A percentile compares a stretch with the other conserved stretches of the same genome.
Conservation (phyloP, 371 early-diverging fungal species). For the Mortierella sp. region DNA sequence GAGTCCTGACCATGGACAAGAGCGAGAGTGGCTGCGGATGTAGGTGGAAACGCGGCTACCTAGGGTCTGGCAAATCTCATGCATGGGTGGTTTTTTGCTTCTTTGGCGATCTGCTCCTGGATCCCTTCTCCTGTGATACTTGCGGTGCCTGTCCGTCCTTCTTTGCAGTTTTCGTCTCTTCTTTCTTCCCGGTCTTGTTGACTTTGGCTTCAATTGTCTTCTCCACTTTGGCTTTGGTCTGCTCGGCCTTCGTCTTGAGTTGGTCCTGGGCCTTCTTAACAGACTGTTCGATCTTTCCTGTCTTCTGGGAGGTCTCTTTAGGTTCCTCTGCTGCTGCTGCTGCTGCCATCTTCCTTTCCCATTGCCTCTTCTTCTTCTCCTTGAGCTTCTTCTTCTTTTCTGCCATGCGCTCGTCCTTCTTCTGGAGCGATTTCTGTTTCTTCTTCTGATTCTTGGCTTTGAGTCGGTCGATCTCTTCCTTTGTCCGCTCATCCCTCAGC, state of each 20-base stretch:
- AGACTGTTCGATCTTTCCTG: constrained; percentile 11
- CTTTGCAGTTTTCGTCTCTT: constrained; percentile 1
- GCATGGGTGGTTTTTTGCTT: constrained; percentile 44
- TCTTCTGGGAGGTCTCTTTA: not conserved
- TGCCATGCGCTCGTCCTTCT: constrained; percentile 37
- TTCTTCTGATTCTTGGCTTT: constrained; percentile 47
- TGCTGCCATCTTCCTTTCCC: constrained; percentile 49
- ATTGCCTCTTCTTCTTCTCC: constrained; percentile 52
- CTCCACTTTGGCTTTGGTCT: constrained; percentile 5
- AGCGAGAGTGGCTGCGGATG: too few relatives aligned
- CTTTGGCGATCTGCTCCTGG: constrained; percentile 37
- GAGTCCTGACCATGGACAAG: too few relatives aligned
- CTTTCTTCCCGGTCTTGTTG: constrained; percentile 7
- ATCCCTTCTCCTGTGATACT: too few relatives aligned
- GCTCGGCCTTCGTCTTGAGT: constrained; percentile 17
- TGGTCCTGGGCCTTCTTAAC: constrained; percentile 3
- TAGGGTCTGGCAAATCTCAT: too few relatives aligned
- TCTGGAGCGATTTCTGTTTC: constrained; percentile 38
- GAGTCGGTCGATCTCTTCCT: constrained; percentile 31
- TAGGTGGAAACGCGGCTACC: too few relatives aligned
- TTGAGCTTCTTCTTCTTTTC: constrained; percentile 45
- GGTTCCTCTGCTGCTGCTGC: constrained; percentile 18
- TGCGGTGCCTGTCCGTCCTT: constrained; percentile 9
- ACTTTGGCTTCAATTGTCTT: constrained; percentile 17
- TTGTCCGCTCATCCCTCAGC: constrained; percentile 37